Conservation (phyloP, 2,329 filamentous ascomycete genomes). For the Ilyonectria mors-panacis region DNA sequence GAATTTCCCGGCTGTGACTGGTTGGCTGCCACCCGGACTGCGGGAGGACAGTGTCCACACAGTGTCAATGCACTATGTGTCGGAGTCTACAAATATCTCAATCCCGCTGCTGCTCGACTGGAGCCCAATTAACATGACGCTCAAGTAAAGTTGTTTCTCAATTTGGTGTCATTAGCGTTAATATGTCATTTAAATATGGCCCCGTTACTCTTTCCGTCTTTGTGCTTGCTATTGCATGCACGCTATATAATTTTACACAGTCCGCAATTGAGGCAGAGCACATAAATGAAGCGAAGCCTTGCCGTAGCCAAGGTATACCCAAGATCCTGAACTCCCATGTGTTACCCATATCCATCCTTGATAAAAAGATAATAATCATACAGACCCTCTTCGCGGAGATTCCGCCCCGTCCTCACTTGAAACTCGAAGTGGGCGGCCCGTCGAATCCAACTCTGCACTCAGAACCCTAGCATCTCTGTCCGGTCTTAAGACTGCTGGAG, state of each 20-base stretch:
- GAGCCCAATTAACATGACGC: background rate
- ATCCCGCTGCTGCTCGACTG: background rate
- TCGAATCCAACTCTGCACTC: background rate
- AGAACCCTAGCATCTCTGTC: background rate
- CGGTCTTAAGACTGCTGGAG: background rate
- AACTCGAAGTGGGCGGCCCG: background rate
- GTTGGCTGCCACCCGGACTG: conserved; percentile 27
- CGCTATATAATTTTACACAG: conserved; percentile 1
- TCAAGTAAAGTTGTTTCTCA: background rate
- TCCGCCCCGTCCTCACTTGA: background rate
- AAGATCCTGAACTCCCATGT: background rate
- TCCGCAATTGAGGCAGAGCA: background rate
- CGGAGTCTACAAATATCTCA: conserved; percentile 8
- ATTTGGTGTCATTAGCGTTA: no score
- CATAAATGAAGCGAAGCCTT: conserved; percentile 6
- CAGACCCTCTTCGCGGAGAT: background rate
- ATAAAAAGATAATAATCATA: background rate
- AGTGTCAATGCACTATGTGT: conserved; percentile 39
- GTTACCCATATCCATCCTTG: no score
- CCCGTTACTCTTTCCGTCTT: background rate
- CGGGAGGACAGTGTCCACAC: conserved; percentile 41
- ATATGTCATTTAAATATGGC: no score
- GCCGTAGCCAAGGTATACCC: background rate
- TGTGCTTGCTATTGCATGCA: background rate
- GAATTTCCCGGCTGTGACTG: conserved; percentile 44